Conservation (phyloP, 2,329 filamentous ascomycete species). For the Teratosphaeria nubilosa region DNA sequence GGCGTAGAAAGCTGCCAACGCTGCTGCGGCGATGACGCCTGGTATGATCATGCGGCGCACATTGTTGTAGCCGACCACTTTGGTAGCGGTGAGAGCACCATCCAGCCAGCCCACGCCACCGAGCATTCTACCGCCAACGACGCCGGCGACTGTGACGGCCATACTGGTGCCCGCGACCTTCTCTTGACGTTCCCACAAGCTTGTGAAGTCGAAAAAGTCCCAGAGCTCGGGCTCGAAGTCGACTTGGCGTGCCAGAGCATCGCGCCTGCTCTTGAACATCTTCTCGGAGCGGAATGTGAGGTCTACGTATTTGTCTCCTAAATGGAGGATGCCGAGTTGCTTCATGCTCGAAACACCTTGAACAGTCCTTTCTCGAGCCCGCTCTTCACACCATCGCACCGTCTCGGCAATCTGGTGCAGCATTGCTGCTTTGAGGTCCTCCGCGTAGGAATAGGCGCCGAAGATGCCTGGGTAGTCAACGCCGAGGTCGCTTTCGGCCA, state of each 20-base stretch:
- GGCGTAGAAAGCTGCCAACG: slow-evolving; percentile 68
- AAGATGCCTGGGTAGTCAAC: slow-evolving; percentile 81
- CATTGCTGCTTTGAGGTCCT: slow-evolving; percentile 87
- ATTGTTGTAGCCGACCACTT: slow-evolving; percentile 70
- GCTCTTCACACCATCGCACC: slow-evolving; percentile 71
- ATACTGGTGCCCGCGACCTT: slow-evolving; percentile 91
- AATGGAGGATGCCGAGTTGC: slow-evolving; percentile 74
- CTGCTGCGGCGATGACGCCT: slow-evolving; percentile 61
- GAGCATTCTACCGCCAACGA: slow-evolving; percentile 70
- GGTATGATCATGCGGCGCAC: slow-evolving; percentile 72
- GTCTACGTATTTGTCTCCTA: slow-evolving; percentile 77
- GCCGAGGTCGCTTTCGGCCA: slow-evolving; percentile 67
- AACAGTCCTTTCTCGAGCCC: slow-evolving; percentile 68
- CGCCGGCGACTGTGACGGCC: slow-evolving; percentile 82
- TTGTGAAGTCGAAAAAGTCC: slow-evolving; percentile 87
- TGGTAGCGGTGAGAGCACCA: slow-evolving; percentile 70
- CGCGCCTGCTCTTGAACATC: slow-evolving; percentile 82
- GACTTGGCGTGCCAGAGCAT: slow-evolving; percentile 73
- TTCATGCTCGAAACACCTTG: slow-evolving; percentile 79
- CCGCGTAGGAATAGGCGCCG: slow-evolving; percentile 80
- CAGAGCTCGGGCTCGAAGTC: slow-evolving; percentile 77
- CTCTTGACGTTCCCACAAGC: slow-evolving; percentile 78
- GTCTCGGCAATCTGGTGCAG: slow-evolving; percentile 73
- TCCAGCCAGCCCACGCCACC: slow-evolving; percentile 85
- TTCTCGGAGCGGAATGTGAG: slow-evolving; percentile 81